Evolutionary conservation across 148 eudicot genomes (phyloP).

Genomic region (Nepenthes mirabilis): DNA sequence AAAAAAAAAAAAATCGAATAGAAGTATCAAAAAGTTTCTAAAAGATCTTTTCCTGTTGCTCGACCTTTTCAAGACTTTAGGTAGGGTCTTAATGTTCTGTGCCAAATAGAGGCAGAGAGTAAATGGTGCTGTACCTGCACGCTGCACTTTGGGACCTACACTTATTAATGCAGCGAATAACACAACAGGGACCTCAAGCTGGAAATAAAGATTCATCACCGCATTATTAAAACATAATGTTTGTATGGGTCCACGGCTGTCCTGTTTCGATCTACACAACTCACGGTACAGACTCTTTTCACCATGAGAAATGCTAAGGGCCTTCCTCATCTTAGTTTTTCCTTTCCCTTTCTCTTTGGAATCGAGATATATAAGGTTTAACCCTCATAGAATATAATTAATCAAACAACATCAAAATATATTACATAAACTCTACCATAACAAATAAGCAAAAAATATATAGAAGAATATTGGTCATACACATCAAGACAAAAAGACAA

Average conservation of each 20-base stretch:
- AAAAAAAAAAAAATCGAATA: not conserved
- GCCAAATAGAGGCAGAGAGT: not conserved
- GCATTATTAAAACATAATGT: slow-evolving; percentile 10
- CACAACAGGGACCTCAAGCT: slow-evolving; percentile 9
- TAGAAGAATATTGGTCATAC: too few species aligned
- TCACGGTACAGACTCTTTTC: too few species aligned
- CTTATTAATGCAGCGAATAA: slow-evolving; percentile 5
- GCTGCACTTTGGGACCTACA: slow-evolving; percentile 12
- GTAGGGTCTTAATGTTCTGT: not conserved
- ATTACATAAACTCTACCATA: too few species aligned
- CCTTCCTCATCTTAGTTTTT: not conserved
- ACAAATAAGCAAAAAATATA: too few species aligned
- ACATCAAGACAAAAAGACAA: too few species aligned
- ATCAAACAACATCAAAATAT: too few species aligned
- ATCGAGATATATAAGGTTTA: too few species aligned
- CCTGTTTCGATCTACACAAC: not conserved
- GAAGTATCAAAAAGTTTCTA: not conserved
- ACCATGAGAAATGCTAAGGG: too few species aligned
- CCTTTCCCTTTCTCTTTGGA: not conserved
- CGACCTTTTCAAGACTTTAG: not conserved
- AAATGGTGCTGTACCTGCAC: slow-evolving; percentile 1
- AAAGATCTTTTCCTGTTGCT: not conserved
- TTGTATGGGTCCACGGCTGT: slow-evolving; percentile 4
- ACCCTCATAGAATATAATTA: too few species aligned
- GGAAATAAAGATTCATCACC: slow-evolving; percentile 6